Conservation (phyloP, 2,329 filamentous ascomycete species). For the Escovopsis sp. region DNA sequence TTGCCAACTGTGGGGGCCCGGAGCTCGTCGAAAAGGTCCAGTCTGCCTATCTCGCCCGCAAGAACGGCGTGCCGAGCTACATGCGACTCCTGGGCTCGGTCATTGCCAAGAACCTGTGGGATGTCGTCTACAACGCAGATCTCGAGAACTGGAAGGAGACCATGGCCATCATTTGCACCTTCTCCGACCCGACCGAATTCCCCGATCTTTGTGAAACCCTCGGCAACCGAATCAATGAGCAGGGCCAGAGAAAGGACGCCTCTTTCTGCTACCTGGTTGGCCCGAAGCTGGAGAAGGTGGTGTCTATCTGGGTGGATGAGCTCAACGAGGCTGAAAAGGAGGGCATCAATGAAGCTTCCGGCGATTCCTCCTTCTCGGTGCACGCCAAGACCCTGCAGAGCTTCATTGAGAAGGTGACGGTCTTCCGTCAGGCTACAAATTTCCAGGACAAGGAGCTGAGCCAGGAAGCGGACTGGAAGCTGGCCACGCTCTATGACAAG, state of each 20-base stretch:
- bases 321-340: conserved; percentile 71
- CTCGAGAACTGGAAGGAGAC: conserved; percentile 91
- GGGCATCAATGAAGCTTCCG: conserved; percentile 51
- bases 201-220: conserved; percentile 89
- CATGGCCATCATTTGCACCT: conserved; percentile 92
- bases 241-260: conserved; percentile 69
- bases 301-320: conserved; percentile 84
- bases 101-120: conserved; percentile 93
- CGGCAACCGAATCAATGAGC: conserved; percentile 76
- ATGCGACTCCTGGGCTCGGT: conserved; percentile 80
- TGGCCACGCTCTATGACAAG: conserved; percentile 77
- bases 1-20: conserved; percentile 91
- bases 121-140: conserved; percentile 92
- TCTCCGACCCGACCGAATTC: conserved; percentile 81
- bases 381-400: conserved; percentile 79
- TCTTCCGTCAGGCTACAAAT: conserved; percentile 88
- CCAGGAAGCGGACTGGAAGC: conserved; percentile 72
- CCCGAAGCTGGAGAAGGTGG: conserved; percentile 94
- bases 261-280: conserved; percentile 94
- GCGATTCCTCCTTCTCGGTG: conserved; percentile 77
- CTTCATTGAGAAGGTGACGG: conserved; percentile 95
- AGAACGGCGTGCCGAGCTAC: conserved; percentile 76
- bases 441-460: conserved; percentile 68
- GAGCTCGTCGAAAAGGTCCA: conserved; percentile 91
- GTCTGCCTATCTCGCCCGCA: conserved; percentile 73